Conservation (phyloP, 139 green algal genomes). For the Auxenochlorella pyrenoidosa region DNA sequence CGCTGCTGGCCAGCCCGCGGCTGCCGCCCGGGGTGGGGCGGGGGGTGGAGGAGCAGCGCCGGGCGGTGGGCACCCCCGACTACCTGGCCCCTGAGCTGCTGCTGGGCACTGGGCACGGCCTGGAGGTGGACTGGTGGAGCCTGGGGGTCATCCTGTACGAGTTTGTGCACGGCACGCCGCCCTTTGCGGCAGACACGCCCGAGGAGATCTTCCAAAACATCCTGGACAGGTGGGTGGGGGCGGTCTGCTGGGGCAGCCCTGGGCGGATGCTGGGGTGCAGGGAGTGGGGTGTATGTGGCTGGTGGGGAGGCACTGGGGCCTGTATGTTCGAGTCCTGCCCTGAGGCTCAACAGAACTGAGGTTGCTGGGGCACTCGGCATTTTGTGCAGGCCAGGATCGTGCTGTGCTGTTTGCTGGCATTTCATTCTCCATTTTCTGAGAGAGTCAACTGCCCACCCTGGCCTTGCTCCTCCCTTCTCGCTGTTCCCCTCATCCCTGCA, state of each 20-base stretch:
- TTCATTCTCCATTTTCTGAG: too few relatives aligned
- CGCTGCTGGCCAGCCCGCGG: slow-evolving; percentile 18
- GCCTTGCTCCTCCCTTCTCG: neutral
- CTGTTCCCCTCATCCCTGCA: neutral
- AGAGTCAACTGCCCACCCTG: neutral
- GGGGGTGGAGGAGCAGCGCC: slow-evolving; percentile 17
- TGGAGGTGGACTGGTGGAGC: slow-evolving; percentile 94
- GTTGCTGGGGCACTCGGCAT: neutral
- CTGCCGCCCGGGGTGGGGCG: neutral
- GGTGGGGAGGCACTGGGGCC: too few relatives aligned
- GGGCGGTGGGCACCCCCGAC: slow-evolving; percentile 91
- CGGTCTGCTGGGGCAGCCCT: neutral
- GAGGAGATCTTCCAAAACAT: slow-evolving; percentile 97
- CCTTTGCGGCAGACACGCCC: slow-evolving; percentile 89
- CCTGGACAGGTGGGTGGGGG: slow-evolving; percentile 64
- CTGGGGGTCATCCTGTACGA: slow-evolving; percentile 92
- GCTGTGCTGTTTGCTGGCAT: neutral
- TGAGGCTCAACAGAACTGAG: too few relatives aligned
- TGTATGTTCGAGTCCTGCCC: neutral
- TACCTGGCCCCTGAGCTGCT: slow-evolving; percentile 96
- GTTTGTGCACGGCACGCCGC: slow-evolving; percentile 80
- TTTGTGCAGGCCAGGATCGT: neutral
- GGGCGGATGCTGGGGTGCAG: neutral
- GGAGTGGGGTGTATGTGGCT: neutral
- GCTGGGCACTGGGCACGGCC: slow-evolving; percentile 77